Evolutionary conservation across 257 asterid genomes (phyloP).

Genomic region (Jaltomata sinuosa): DNA sequence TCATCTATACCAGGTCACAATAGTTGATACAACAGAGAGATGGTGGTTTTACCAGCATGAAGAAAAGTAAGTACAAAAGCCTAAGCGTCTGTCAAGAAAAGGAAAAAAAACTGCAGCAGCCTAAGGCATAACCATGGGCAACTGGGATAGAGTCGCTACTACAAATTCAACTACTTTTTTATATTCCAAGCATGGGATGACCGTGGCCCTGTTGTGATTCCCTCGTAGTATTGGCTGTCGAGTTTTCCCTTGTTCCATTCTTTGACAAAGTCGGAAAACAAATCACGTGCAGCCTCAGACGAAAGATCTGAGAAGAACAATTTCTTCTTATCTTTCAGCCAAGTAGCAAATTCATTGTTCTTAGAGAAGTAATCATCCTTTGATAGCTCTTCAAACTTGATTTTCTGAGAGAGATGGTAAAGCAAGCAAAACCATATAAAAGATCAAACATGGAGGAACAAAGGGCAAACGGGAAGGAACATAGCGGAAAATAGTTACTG

Average conservation of each 20-base stretch:
- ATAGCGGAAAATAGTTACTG: background rate
- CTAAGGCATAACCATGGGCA: background rate
- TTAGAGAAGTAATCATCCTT: conserved; percentile 79
- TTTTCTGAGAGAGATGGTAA: conserved; percentile 25
- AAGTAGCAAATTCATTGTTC: conserved; percentile 78
- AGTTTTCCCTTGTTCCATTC: conserved; percentile 72
- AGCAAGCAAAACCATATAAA: background rate
- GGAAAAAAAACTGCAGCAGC: background rate
- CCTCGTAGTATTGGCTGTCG: conserved; percentile 63
- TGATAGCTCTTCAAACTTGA: conserved; percentile 52
- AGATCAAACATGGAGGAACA: background rate
- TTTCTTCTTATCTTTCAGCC: conserved; percentile 76
- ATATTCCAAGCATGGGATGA: conserved; percentile 83
- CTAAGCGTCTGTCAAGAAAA: background rate
- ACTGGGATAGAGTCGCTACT: background rate
- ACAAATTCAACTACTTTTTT: conserved; percentile 18
- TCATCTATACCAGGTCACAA: background rate
- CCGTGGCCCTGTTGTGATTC: conserved; percentile 71
- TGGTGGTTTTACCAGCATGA: background rate
- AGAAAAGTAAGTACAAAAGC: background rate
- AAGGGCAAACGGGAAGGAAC: background rate
- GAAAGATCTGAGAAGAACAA: conserved; percentile 73
- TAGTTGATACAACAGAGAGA: background rate
- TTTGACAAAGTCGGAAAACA: conserved; percentile 54
- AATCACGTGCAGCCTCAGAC: conserved; percentile 52